Conservation (phyloP, 805 yeast species). For the Yamadazyma takamatsuzukensis region DNA sequence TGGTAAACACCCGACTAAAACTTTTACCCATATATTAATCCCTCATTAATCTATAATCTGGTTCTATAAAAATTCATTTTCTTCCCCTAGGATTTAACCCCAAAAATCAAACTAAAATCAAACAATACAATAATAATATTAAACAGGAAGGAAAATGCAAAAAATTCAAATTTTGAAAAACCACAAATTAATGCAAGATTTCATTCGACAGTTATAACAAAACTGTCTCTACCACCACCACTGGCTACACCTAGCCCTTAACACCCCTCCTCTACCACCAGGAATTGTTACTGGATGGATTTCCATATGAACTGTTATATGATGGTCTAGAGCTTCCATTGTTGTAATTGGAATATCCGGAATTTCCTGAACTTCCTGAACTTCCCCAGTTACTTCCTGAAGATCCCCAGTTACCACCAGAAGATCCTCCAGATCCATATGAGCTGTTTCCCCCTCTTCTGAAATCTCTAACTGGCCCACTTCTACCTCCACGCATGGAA, state of each 20-base stretch:
- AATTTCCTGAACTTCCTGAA: slow-evolving; percentile 20
- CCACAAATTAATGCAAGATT: too few relatives aligned
- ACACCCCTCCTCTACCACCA: slow-evolving; percentile 49
- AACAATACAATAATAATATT: slow-evolving; percentile 11
- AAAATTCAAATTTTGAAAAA: slow-evolving; percentile 5
- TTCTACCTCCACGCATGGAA: slow-evolving; percentile 17
- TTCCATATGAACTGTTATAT: slow-evolving; percentile 15
- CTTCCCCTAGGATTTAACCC: neutral
- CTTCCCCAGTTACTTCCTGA: slow-evolving; percentile 14
- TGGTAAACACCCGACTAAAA: too few relatives aligned
- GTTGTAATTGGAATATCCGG: slow-evolving; percentile 16
- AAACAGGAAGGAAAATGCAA: slow-evolving; percentile 14
- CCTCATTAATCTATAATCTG: too few relatives aligned
- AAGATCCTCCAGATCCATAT: slow-evolving; percentile 29
- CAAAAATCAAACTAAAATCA: slow-evolving; percentile 7
- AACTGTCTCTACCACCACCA: too few relatives aligned
- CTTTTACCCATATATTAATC: too few relatives aligned
- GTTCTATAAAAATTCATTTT: too few relatives aligned
- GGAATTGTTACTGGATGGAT: slow-evolving; percentile 29
- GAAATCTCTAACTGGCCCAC: slow-evolving; percentile 43
- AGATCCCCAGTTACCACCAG: slow-evolving; percentile 13
- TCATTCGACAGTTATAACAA: too few relatives aligned
- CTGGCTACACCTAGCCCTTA: neutral
- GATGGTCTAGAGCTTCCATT: slow-evolving; percentile 11
- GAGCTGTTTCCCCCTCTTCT: slow-evolving; percentile 45